A percentile compares a stretch with the other conserved stretches of the same genome.
phyloP scores from a whole-genome alignment of 179 eudicot genomes.

The Spinacia oleracea region DNA sequence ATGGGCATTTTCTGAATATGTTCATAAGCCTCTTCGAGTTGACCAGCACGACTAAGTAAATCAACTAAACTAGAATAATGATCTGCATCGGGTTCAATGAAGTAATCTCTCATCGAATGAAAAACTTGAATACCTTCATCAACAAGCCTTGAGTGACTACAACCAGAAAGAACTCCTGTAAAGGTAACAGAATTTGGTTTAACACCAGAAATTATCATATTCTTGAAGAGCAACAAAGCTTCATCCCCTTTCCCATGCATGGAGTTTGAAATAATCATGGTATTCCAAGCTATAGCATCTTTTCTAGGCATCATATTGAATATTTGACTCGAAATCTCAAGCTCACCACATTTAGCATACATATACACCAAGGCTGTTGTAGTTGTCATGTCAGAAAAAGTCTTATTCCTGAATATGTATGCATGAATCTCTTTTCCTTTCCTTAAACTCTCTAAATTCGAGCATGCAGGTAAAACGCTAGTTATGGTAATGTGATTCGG shows the following conservation, averaged over 20 bases:
- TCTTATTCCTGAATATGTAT: conserved; percentile 46
- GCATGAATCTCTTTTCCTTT: conserved; percentile 78
- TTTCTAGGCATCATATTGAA: conserved; percentile 54
- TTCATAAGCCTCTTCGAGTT: conserved; percentile 59
- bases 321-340: conserved; percentile 49
- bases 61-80: conserved; percentile 78
- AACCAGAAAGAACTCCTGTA: conserved; percentile 71
- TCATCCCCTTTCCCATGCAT: conserved; percentile 74
- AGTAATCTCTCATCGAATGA: conserved; percentile 58
- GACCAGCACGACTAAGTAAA: conserved; percentile 74
- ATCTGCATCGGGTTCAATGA: conserved; percentile 63
- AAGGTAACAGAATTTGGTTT: conserved; percentile 72
- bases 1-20: conserved; percentile 70
- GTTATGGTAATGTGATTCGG: conserved; percentile 72
- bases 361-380: conserved; percentile 65
- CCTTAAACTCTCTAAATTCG: conserved; percentile 58
- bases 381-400: conserved; percentile 48
- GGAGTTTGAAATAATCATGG: conserved; percentile 64
- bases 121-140: conserved; percentile 63
- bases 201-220: conserved; percentile 56
- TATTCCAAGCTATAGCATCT: conserved; percentile 74
- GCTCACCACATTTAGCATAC: conserved; percentile 80
- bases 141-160: conserved; percentile 77
- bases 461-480: conserved; percentile 63
- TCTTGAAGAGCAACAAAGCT: conserved; percentile 51